A percentile compares a stretch with the other conserved stretches of the same genome.
Conservation (phyloP, 1,284 basidiomycete species). For the Cutaneotrichosporon cyanovorans region DNA sequence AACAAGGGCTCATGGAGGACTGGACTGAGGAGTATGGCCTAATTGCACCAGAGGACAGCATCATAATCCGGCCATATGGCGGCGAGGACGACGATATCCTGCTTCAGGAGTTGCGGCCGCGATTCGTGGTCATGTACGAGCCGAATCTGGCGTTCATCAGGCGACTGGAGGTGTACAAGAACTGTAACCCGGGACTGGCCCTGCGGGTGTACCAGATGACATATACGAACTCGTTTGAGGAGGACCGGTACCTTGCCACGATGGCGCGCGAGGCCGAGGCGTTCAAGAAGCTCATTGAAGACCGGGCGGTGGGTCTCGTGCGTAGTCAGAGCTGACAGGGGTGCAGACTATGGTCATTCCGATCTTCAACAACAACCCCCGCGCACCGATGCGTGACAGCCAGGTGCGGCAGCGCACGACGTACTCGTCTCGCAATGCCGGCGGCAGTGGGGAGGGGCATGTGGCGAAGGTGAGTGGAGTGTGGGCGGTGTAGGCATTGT, state of each 20-base stretch:
- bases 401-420: slow-evolving; percentile 70
- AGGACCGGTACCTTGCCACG: slow-evolving; percentile 86
- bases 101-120: slow-evolving; percentile 77
- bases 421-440: slow-evolving; percentile 76
- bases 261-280: slow-evolving; percentile 88
- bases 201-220: slow-evolving; percentile 94
- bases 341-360: slow-evolving; percentile 83
- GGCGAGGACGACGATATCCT: slow-evolving; percentile 89
- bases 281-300: slow-evolving; percentile 87
- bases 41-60: slow-evolving; percentile 67
- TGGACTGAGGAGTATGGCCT: slow-evolving; percentile 79
- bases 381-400: slow-evolving; percentile 46
- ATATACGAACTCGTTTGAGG: slow-evolving; percentile 87
- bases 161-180: slow-evolving; percentile 82
- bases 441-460: slow-evolving; percentile 61
- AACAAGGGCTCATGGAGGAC: slow-evolving; percentile 45
- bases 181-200: slow-evolving; percentile 66
- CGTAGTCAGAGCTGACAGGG: background rate
- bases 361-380: slow-evolving; percentile 70
- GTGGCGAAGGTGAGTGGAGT: slow-evolving; percentile 60
- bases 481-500: too few species aligned
- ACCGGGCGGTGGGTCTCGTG: slow-evolving; percentile 64
- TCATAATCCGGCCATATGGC: slow-evolving; percentile 79
- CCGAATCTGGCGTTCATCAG: slow-evolving; percentile 88
- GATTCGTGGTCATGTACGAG: slow-evolving; percentile 92